phyloP scores from a whole-genome alignment of 139 green algal genomes.

The Closterium sp. region DNA sequence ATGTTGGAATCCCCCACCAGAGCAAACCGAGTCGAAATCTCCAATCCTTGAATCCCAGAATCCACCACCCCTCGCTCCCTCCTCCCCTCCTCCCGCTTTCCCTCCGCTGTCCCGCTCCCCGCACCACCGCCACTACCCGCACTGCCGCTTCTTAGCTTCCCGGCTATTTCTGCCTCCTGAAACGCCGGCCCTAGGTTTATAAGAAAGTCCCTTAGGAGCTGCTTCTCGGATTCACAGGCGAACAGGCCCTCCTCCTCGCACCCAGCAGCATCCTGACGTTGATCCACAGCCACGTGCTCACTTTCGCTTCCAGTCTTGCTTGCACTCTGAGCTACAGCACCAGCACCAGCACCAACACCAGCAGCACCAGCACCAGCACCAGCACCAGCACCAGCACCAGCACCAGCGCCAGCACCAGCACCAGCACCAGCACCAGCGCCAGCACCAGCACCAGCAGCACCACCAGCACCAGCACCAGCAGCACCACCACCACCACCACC shows the following conservation, averaged over 20 bases:
- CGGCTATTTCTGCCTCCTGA: neutral
- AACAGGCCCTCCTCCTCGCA: neutral
- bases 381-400: no score
- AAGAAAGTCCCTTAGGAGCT: neutral
- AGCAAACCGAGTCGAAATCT: neutral
- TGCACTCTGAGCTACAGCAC: no score
- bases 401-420: no score
- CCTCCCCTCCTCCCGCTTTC: neutral
- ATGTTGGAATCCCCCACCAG: neutral
- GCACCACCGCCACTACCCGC: no score
- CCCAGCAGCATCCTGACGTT: neutral
- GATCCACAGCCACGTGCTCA: no score
- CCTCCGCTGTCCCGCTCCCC: neutral
- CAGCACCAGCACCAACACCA: no score
- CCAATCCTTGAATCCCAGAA: neutral
- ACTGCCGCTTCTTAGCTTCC: neutral
- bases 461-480: no score
- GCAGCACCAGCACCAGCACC: no score
- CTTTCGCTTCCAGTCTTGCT: no score
- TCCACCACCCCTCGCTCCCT: neutral
- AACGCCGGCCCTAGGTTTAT: neutral
- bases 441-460: no score
- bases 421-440: no score
- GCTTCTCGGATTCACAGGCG: neutral
- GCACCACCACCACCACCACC: no score